These are phyloP conservation scores for Arachnomyces sp. DNA, from an alignment of 2,329 filamentous ascomycete species.

Conservation along the genomic window DNA sequence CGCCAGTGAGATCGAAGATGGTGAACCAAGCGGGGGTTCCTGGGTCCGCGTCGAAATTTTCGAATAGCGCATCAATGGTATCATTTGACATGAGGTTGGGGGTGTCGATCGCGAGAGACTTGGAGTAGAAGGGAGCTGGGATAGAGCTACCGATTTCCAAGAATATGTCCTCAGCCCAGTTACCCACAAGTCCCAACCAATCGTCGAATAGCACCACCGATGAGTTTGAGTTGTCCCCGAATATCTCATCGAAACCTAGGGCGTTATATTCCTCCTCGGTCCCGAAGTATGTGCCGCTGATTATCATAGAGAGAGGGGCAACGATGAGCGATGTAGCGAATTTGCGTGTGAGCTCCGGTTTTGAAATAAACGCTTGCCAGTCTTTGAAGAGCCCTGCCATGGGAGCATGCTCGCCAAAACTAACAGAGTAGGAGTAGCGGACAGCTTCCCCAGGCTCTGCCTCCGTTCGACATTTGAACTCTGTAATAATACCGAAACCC, in stretches of 20 bases:
- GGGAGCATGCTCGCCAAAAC: slow-evolving; percentile 40
- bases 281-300: slow-evolving; percentile 56
- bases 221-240: slow-evolving; percentile 15
- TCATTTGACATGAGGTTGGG: slow-evolving; percentile 42
- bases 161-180: slow-evolving; percentile 20
- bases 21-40: slow-evolving; percentile 52
- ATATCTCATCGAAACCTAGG: slow-evolving; percentile 19
- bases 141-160: slow-evolving; percentile 28
- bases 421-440: slow-evolving; percentile 51
- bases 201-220: slow-evolving; percentile 20
- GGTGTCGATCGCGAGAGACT: slow-evolving; percentile 47
- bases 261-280: slow-evolving; percentile 48
- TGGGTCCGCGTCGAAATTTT: slow-evolving; percentile 45
- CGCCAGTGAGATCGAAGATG: slow-evolving; percentile 55
- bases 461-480: slow-evolving; percentile 31
- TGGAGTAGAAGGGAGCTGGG: slow-evolving; percentile 48
- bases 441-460: slow-evolving; percentile 40
- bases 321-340: slow-evolving; percentile 52
- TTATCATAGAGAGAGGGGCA: slow-evolving; percentile 45
- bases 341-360: slow-evolving; percentile 49
- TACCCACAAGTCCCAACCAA: slow-evolving; percentile 21
- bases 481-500: slow-evolving; percentile 32
- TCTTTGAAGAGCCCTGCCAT: slow-evolving; percentile 44
- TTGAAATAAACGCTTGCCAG: slow-evolving; percentile 51
- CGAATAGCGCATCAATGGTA: slow-evolving; percentile 44